phyloP scores from a whole-genome alignment of 352 stramenopile genomes.

The Pilasporangium apinafurcum region DNA sequence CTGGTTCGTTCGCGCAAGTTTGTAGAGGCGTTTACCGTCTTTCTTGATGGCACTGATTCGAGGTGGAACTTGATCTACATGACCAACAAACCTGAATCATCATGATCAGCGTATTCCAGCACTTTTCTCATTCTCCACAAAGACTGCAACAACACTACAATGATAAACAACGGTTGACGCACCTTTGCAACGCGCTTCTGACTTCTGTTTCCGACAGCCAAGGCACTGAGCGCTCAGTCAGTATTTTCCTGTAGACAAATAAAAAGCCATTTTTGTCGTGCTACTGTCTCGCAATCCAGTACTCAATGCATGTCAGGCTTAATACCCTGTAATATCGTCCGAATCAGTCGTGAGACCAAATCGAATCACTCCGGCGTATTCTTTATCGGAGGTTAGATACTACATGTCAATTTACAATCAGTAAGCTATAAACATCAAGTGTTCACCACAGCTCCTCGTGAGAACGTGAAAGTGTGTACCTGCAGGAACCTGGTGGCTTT shows the following conservation, averaged over 20 bases:
- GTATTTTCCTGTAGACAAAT: conserved; percentile 20
- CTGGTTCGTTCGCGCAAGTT: conserved; percentile 56
- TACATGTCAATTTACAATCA: conserved; percentile 11
- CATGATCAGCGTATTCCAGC: not conserved
- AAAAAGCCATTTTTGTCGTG: not conserved
- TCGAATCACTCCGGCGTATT: conserved; percentile 67
- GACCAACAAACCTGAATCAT: conserved; percentile 54
- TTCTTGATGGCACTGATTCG: conserved; percentile 77
- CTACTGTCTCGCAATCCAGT: no score
- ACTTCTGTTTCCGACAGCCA: conserved; percentile 46
- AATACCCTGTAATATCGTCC: conserved; percentile 76
- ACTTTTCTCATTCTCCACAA: no score
- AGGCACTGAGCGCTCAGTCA: conserved; percentile 38
- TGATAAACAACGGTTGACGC: no score
- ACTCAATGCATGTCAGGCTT: not conserved
- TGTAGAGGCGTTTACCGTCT: conserved; percentile 74
- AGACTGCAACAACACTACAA: no score
- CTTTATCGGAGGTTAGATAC: conserved; percentile 63
- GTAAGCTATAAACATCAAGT: not conserved
- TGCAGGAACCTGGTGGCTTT: conserved; percentile 80
- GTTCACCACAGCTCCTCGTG: conserved; percentile 9
- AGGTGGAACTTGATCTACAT: conserved; percentile 73
- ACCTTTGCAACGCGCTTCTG: conserved; percentile 38
- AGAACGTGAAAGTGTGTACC: no score
- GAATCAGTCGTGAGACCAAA: conserved; percentile 75